Percentiles rank a stretch among this genome's conserved stretches.
phyloP scores from a whole-genome alignment of 345 rosid species.

The Angophora floribunda region DNA sequence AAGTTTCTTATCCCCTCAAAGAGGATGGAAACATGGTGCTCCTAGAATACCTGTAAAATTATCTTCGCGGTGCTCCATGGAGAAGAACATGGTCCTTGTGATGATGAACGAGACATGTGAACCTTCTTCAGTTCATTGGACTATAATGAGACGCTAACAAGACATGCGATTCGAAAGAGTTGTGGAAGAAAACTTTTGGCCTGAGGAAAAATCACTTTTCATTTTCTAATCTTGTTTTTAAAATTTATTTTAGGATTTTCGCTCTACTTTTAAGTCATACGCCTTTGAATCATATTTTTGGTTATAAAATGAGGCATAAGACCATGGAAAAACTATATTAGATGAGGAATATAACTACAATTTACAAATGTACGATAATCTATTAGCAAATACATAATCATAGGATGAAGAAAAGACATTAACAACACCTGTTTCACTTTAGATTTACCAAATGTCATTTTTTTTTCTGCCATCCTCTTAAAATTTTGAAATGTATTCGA shows the following conservation, averaged over 20 bases:
- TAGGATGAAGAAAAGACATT: neutral
- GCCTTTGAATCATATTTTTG: neutral
- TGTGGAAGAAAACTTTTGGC: neutral
- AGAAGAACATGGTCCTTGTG: neutral
- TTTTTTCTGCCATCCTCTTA: neutral
- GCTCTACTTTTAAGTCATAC: neutral
- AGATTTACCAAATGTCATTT: neutral
- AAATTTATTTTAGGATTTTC: neutral
- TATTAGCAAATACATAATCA: neutral
- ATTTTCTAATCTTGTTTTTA: neutral
- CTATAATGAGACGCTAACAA: neutral
- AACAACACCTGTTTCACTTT: neutral
- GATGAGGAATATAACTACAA: neutral
- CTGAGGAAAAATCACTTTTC: neutral
- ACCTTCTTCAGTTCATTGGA: neutral
- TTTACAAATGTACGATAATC: too few relatives aligned
- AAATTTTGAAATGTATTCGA: neutral
- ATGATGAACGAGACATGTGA: neutral
- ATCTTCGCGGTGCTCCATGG: neutral
- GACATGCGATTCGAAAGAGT: neutral
- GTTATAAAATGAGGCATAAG: neutral
- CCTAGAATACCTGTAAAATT: neutral
- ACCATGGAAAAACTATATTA: neutral
- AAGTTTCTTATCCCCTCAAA: neutral
- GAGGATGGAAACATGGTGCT: neutral